Percentiles rank a stretch among this genome's conserved stretches.
Evolutionary conservation across 164 flowering plant species (phyloP).

Genomic region (Tetracentron sinense): DNA sequence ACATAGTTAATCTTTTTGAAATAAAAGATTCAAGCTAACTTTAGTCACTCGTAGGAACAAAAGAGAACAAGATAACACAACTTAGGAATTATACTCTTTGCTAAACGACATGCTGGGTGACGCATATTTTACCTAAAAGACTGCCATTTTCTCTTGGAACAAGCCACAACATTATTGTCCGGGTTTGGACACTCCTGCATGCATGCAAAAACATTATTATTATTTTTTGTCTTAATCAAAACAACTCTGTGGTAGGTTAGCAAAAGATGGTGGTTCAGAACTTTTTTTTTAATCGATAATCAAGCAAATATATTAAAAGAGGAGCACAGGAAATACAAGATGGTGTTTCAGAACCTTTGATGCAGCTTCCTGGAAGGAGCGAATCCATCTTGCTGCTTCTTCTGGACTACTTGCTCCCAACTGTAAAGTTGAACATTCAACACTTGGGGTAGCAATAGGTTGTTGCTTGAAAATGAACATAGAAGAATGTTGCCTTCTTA

Average conservation of each 20-base stretch:
- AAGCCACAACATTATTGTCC: conserved; percentile 22
- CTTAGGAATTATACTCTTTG: neutral
- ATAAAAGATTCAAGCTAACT: neutral
- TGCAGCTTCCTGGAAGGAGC: conserved; percentile 61
- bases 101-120: neutral
- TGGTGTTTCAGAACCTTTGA: conserved; percentile 40
- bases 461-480: neutral
- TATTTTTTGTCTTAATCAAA: neutral
- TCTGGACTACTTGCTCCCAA: conserved; percentile 85
- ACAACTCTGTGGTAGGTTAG: neutral
- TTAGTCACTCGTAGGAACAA: neutral
- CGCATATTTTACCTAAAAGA: conserved; percentile 49
- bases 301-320: too few relatives aligned
- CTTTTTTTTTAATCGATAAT: too few relatives aligned
- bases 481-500: neutral
- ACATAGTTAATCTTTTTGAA: neutral
- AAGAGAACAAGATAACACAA: neutral
- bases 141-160: conserved; percentile 48
- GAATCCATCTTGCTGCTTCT: conserved; percentile 92
- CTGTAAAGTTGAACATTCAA: conserved; percentile 31
- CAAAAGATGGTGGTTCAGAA: conserved; percentile 13
- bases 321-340: too few relatives aligned
- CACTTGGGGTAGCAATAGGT: neutral
- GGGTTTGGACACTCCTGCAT: conserved; percentile 43
- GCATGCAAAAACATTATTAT: neutral